Evolutionary conservation across 192 early-diverging fungal genomes (phyloP).

Genomic region (Mortierella alpina): DNA sequence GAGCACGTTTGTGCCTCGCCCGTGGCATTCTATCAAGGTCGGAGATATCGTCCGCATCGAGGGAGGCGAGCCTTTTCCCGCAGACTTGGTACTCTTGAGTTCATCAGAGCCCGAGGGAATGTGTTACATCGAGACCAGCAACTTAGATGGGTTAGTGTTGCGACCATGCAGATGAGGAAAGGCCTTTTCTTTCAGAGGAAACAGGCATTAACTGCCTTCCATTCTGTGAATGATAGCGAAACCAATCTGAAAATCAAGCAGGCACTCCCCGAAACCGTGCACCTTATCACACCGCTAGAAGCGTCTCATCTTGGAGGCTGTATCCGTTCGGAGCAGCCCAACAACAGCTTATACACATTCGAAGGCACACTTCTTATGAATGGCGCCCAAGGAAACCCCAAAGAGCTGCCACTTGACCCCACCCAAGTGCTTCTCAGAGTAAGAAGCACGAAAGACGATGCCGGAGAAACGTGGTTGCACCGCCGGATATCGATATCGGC

Average conservation of each 20-base stretch:
- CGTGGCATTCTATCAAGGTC: constrained; percentile 86
- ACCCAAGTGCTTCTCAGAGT: constrained; percentile 90
- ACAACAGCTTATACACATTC: constrained; percentile 96
- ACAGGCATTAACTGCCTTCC: neutral
- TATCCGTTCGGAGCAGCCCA: constrained; percentile 93
- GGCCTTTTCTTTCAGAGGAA: constrained; percentile 1
- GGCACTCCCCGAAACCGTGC: constrained; percentile 85
- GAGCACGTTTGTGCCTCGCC: constrained; percentile 75
- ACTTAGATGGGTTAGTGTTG: constrained; percentile 85
- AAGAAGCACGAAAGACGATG: neutral
- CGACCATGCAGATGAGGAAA: neutral
- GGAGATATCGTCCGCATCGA: constrained; percentile 95
- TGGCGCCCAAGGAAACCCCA: constrained; percentile 54
- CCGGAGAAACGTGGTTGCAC: neutral
- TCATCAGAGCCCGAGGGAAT: constrained; percentile 95
- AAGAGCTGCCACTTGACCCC: constrained; percentile 89
- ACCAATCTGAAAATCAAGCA: constrained; percentile 99
- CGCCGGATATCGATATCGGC: neutral
- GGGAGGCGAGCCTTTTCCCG: constrained; percentile 89
- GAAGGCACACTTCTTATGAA: constrained; percentile 81
- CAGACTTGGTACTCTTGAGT: constrained; percentile 91
- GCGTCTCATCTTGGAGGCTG: constrained; percentile 71
- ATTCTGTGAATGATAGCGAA: constrained; percentile 67
- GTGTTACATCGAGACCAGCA: constrained; percentile 98
- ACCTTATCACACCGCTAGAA: constrained; percentile 75